phyloP scores from a whole-genome alignment of 2,329 filamentous ascomycete genomes.

The Pestalotiopsis sp. region DNA sequence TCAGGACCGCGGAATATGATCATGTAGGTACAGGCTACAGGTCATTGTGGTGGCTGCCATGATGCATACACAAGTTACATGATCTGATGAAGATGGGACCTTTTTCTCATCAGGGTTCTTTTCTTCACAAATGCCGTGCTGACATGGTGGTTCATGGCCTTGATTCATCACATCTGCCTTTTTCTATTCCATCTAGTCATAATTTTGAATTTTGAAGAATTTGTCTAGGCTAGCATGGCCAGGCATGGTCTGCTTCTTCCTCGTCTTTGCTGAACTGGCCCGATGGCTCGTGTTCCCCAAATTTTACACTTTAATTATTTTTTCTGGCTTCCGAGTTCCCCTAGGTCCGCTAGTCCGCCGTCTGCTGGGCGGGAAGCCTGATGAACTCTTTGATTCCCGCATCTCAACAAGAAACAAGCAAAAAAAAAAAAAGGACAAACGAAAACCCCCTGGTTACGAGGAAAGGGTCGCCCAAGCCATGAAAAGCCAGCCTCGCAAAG shows the following conservation, averaged over 20 bases:
- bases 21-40: background rate
- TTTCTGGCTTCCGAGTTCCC: conserved; percentile 28
- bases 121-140: conserved; percentile 1
- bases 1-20: background rate
- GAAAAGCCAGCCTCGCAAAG: background rate
- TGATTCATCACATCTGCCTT: background rate
- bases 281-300: conserved; percentile 25
- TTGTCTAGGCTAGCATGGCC: conserved; percentile 17
- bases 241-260: background rate
- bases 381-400: background rate
- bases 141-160: background rate
- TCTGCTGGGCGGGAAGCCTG: background rate
- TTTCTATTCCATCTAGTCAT: background rate
- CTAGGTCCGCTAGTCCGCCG: conserved; percentile 27
- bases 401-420: conserved; percentile 5
- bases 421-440: background rate
- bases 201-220: background rate
- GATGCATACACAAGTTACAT: background rate
- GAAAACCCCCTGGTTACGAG: background rate
- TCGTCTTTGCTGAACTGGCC: background rate
- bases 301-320: conserved; percentile 27
- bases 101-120: background rate
- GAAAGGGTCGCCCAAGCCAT: background rate
- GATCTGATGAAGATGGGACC: background rate
- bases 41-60: background rate